phyloP scores from a whole-genome alignment of 225 moss, liverwort and hornwort species.

The Polytrichum commune region DNA sequence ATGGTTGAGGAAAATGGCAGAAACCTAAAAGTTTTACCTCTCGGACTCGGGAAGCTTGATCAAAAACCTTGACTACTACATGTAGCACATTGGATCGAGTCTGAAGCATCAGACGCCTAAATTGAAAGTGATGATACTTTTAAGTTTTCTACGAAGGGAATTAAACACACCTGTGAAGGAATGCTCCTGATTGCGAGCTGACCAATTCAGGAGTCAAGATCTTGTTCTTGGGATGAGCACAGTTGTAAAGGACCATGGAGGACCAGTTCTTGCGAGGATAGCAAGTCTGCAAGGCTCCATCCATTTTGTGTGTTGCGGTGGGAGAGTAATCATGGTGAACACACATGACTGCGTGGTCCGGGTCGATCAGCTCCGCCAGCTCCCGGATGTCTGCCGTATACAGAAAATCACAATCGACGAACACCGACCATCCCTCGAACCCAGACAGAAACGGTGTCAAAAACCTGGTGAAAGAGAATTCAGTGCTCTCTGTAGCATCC shows the following conservation, averaged over 20 bases:
- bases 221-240: conserved; percentile 48
- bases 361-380: conserved; percentile 47
- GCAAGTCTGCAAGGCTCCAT: conserved; percentile 46
- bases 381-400: conserved; percentile 56
- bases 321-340: conserved; percentile 58
- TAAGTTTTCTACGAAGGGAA: not conserved
- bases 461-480: conserved; percentile 68
- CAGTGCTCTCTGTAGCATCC: conserved; percentile 54
- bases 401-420: conserved; percentile 62
- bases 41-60: too few relatives aligned
- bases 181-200: conserved; percentile 46
- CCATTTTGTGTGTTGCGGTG: conserved; percentile 40
- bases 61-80: too few relatives aligned
- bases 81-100: not conserved
- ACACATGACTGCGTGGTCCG: conserved; percentile 57
- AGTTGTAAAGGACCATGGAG: conserved; percentile 66
- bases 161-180: conserved; percentile 50
- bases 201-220: conserved; percentile 48
- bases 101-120: not conserved
- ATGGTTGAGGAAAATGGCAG: not conserved
- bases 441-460: conserved; percentile 61
- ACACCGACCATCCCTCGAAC: conserved; percentile 64
- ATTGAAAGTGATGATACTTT: not conserved
- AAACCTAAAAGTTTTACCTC: not conserved
- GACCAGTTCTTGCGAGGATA: conserved; percentile 77